A percentile compares a stretch with the other conserved stretches of the same genome.
phyloP scores from a whole-genome alignment of 2,329 filamentous ascomycete species.

The Penicillium sp. region DNA sequence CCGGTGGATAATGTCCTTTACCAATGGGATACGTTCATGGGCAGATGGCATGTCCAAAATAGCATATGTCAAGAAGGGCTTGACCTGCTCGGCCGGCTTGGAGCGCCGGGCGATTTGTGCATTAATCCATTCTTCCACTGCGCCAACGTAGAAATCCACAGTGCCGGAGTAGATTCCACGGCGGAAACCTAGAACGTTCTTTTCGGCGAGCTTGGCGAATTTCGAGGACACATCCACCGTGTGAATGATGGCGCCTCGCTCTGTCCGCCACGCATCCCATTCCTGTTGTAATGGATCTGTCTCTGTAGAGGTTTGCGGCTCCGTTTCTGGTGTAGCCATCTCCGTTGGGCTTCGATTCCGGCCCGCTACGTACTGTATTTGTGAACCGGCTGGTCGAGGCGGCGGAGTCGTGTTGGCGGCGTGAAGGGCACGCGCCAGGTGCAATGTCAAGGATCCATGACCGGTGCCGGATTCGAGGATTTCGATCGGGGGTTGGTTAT shows the following conservation, averaged over 20 bases:
- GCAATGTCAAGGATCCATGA: conserved; percentile 75
- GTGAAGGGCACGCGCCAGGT: conserved; percentile 73
- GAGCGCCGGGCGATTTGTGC: conserved; percentile 48
- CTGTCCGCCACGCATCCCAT: conserved; percentile 49
- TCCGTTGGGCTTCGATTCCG: conserved; percentile 23
- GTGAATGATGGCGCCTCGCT: conserved; percentile 69
- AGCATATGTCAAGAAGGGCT: conserved; percentile 69
- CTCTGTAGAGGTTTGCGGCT: conserved; percentile 11
- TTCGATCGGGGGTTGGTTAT: conserved; percentile 55
- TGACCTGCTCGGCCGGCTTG: conserved; percentile 21
- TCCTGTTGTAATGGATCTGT: conserved; percentile 29
- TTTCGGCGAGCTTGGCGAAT: conserved; percentile 64
- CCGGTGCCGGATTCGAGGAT: conserved; percentile 83
- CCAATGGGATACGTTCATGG: conserved; percentile 50
- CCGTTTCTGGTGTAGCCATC: conserved; percentile 19
- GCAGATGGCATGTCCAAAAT: conserved; percentile 72
- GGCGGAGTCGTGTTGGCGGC: conserved; percentile 64
- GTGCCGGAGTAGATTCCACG: conserved; percentile 68
- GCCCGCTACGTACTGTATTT: conserved; percentile 32
- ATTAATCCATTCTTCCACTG: conserved; percentile 63
- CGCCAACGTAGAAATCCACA: conserved; percentile 71
- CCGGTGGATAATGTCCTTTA: conserved; percentile 56
- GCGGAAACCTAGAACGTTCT: conserved; percentile 65
- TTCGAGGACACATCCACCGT: conserved; percentile 66
- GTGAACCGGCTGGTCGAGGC: conserved; percentile 37